Evolutionary conservation across 805 yeast genomes (phyloP).

Genomic region (Lachancea waltii): DNA sequence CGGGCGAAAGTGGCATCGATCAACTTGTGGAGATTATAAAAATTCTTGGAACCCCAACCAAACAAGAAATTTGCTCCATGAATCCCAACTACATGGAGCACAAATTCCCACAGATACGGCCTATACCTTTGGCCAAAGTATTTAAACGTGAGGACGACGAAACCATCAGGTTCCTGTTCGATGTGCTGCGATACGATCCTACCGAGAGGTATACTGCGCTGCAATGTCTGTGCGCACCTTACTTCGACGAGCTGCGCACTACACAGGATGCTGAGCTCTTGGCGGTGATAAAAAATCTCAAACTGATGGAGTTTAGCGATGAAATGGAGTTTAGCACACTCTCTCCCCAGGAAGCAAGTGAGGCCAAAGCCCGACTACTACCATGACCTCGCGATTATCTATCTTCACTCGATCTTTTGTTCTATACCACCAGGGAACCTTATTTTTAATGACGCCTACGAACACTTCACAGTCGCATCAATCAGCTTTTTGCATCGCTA

Average conservation of each 20-base stretch:
- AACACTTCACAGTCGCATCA: background rate
- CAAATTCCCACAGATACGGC: constrained; percentile 82
- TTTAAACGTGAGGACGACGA: constrained; percentile 45
- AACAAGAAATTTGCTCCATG: constrained; percentile 89
- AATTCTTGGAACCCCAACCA: constrained; percentile 89
- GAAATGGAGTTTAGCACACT: constrained; percentile 26
- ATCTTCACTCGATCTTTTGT: too few relatives aligned
- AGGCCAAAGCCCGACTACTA: constrained; percentile 18
- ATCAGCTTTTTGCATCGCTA: too few relatives aligned
- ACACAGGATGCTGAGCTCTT: constrained; percentile 5
- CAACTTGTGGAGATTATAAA: constrained; percentile 95
- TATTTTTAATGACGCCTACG: background rate
- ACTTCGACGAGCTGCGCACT: constrained; percentile 28
- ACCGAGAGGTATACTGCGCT: constrained; percentile 52
- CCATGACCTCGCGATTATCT: too few relatives aligned
- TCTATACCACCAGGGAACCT: too few relatives aligned
- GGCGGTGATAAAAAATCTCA: constrained; percentile 13
- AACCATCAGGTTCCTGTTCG: constrained; percentile 50
- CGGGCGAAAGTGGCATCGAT: constrained; percentile 97
- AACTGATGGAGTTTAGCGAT: constrained; percentile 25
- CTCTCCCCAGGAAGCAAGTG: constrained; percentile 22
- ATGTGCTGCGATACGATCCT: constrained; percentile 65
- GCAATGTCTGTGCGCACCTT: constrained; percentile 28
- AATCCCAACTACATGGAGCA: constrained; percentile 97
- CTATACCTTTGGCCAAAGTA: constrained; percentile 64